Evolutionary conservation across 257 asterid species (phyloP).

Genomic region (Rhazya stricta): DNA sequence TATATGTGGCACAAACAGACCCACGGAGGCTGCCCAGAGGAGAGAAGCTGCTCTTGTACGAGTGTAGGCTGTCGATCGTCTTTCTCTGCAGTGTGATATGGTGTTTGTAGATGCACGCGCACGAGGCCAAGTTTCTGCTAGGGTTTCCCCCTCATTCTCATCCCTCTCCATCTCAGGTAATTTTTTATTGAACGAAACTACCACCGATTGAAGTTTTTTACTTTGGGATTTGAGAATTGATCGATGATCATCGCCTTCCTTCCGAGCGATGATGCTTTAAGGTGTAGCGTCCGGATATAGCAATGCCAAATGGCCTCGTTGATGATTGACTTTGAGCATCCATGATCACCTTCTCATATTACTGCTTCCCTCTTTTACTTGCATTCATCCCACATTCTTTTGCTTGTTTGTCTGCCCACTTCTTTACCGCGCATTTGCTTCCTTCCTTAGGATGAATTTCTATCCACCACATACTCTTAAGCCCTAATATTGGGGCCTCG

Average conservation of each 20-base stretch:
- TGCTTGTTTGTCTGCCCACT: background rate
- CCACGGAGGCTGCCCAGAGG: background rate
- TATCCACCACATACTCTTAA: background rate
- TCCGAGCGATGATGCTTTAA: no score
- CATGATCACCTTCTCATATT: background rate
- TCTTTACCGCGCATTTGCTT: background rate
- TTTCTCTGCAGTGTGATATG: background rate
- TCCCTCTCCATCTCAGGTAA: constrained; percentile 26
- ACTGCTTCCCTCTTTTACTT: background rate
- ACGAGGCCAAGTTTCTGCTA: constrained; percentile 27
- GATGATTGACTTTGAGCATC: background rate
- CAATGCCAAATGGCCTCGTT: background rate
- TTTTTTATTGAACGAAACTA: no score
- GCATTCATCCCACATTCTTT: background rate
- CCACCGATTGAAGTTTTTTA: background rate
- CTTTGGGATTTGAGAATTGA: background rate
- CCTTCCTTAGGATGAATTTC: background rate
- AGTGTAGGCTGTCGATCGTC: no score
- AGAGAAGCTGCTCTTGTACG: no score
- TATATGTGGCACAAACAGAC: background rate
- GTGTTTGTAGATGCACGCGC: constrained; percentile 15
- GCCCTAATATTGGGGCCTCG: no score
- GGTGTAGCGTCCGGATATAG: no score
- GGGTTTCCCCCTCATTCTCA: constrained; percentile 25
- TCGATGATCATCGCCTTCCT: background rate